phyloP scores from a whole-genome alignment of 768 basidiomycete species.

The Lentinula edodes region DNA sequence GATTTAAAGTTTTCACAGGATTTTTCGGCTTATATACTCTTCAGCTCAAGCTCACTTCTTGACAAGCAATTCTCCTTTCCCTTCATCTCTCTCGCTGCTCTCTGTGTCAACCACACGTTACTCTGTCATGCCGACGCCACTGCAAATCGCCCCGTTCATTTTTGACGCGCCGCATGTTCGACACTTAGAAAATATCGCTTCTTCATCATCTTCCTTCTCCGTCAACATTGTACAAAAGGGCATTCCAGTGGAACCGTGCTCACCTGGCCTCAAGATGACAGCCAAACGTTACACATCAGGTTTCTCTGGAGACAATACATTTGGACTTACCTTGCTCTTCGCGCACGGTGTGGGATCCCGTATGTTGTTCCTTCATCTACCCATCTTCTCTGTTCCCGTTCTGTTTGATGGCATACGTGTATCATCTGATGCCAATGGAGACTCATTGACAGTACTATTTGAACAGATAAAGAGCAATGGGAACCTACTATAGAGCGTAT shows the following conservation, averaged over 20 bases:
- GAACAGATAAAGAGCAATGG: conserved; percentile 51
- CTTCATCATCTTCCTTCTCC: neutral
- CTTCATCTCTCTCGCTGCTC: neutral
- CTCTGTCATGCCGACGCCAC: neutral
- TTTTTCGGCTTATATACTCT: neutral
- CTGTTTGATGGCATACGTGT: neutral
- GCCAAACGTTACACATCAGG: conserved; percentile 37
- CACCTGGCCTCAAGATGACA: conserved; percentile 29
- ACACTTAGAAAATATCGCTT: neutral
- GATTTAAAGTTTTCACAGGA: neutral
- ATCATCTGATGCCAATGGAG: neutral
- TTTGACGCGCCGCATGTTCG: neutral
- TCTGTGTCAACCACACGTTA: neutral
- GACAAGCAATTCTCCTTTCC: neutral
- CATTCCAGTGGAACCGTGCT: neutral
- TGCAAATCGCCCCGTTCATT: neutral
- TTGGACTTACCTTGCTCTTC: conserved; percentile 40
- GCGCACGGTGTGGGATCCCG: conserved; percentile 44
- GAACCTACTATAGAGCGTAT: conserved; percentile 38
- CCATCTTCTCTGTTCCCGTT: neutral
- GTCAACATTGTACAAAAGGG: neutral
- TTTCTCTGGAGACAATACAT: conserved; percentile 18
- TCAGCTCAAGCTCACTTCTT: neutral
- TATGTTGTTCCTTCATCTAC: conserved; percentile 19
- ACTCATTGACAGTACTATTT: neutral